These are phyloP conservation scores for Ceratocystis lukuohia DNA, from an alignment of 2,329 filamentous ascomycete genomes.

Conservation along the genomic window DNA sequence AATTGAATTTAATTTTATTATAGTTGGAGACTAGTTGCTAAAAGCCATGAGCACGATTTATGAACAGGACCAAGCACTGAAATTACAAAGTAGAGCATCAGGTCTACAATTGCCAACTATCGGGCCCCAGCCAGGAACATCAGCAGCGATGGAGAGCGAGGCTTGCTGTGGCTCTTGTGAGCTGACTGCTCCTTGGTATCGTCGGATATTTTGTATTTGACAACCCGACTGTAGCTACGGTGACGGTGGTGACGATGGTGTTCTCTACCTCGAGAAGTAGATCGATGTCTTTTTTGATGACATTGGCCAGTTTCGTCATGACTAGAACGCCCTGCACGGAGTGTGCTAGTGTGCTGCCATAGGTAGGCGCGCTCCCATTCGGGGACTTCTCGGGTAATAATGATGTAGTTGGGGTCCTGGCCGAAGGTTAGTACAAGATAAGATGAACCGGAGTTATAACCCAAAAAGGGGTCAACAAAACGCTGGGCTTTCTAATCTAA, in stretches of 20 bases:
- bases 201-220: neutral
- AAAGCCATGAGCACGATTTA: neutral
- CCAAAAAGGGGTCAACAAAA: neutral
- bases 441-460: too few species aligned
- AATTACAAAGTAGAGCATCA: neutral
- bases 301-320: constrained; percentile 30
- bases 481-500: constrained; percentile 33
- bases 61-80: neutral
- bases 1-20: neutral
- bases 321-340: constrained; percentile 40
- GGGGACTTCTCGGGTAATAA: constrained; percentile 61
- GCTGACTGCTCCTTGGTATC: constrained; percentile 38
- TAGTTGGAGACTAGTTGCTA: neutral
- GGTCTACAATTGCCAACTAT: neutral
- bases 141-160: constrained; percentile 42
- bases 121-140: constrained; percentile 44
- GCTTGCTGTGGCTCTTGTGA: constrained; percentile 42
- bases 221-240: constrained; percentile 23
- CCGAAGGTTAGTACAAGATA: too few species aligned
- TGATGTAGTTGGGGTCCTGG: constrained; percentile 52
- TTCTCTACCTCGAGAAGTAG: constrained; percentile 27
- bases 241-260: constrained; percentile 32
- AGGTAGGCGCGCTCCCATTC: constrained; percentile 58
- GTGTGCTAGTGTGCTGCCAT: constrained; percentile 54
- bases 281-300: constrained; percentile 23